These are phyloP conservation scores for Pseudogymnoascus sp. DNA, from an alignment of 2,329 filamentous ascomycete genomes.

Conservation along the genomic window DNA sequence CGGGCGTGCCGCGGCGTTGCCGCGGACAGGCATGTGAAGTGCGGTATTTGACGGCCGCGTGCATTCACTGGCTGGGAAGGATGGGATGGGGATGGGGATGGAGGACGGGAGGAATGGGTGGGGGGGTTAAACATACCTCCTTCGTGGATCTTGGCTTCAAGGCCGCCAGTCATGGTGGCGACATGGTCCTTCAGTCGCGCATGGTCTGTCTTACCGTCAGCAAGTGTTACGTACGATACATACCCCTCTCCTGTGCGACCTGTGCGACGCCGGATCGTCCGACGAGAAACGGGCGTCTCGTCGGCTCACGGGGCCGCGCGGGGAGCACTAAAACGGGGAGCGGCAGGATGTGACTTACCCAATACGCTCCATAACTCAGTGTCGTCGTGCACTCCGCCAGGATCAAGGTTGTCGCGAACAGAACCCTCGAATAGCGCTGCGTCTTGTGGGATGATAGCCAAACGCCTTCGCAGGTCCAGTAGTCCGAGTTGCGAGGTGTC, in stretches of 20 bases:
- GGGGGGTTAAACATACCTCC: conserved; percentile 59
- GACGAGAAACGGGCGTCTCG: conserved; percentile 4
- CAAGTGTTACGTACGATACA: conserved; percentile 21
- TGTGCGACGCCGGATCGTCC: background rate
- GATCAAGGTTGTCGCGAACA: conserved; percentile 90
- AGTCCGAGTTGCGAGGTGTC: conserved; percentile 88
- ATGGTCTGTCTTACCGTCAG: conserved; percentile 60
- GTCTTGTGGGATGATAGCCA: conserved; percentile 97
- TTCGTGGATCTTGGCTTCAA: conserved; percentile 89
- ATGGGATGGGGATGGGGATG: background rate
- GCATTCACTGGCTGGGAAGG: background rate
- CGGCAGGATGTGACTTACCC: conserved; percentile 48
- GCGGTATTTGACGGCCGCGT: background rate
- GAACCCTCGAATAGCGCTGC: conserved; percentile 92
- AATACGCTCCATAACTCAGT: conserved; percentile 95
- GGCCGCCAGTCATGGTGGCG: conserved; percentile 73
- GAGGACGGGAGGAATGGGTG: background rate
- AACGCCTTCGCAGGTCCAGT: conserved; percentile 75
- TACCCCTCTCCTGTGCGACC: conserved; percentile 19
- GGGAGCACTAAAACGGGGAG: background rate
- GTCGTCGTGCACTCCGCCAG: conserved; percentile 89
- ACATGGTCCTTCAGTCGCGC: conserved; percentile 90
- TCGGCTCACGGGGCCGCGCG: background rate
- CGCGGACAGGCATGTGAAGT: background rate
- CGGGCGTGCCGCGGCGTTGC: conserved; percentile 1